A percentile compares a stretch with the other conserved stretches of the same genome.
phyloP scores from a whole-genome alignment of 2,329 filamentous ascomycete species.

The Venturiaceae sp. region DNA sequence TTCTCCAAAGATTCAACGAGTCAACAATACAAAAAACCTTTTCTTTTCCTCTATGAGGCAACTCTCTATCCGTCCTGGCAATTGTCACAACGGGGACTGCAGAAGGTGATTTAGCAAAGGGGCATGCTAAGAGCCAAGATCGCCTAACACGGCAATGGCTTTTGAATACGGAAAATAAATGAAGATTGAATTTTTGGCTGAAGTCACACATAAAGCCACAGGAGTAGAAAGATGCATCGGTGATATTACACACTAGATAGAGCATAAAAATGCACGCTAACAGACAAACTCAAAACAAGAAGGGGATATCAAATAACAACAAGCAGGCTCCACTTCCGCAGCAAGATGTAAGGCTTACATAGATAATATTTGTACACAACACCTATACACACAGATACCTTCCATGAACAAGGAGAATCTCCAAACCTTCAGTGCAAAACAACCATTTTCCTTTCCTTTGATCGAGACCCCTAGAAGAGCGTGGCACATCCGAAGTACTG shows the following conservation, averaged over 20 bases:
- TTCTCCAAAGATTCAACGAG: too few relatives aligned
- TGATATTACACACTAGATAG: background rate
- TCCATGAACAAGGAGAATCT: background rate
- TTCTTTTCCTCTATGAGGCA: too few relatives aligned
- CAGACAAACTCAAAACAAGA: background rate
- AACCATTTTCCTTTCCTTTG: background rate
- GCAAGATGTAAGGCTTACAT: background rate
- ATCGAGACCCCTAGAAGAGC: background rate
- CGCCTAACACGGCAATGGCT: background rate
- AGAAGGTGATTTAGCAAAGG: too few relatives aligned
- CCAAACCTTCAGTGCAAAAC: background rate
- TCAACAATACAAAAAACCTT: too few relatives aligned
- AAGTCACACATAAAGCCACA: background rate
- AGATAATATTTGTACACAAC: background rate
- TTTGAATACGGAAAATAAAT: background rate
- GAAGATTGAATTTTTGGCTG: background rate
- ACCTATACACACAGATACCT: too few relatives aligned
- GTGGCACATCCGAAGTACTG: conserved; percentile 63
- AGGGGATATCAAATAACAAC: background rate
- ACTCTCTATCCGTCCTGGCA: too few relatives aligned
- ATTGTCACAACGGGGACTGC: too few relatives aligned
- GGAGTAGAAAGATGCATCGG: background rate
- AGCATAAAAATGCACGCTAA: background rate
- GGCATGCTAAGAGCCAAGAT: background rate
- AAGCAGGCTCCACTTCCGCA: background rate